Evolutionary conservation across 2,329 filamentous ascomycete genomes (phyloP).

Genomic region (Colletotrichum sp.): DNA sequence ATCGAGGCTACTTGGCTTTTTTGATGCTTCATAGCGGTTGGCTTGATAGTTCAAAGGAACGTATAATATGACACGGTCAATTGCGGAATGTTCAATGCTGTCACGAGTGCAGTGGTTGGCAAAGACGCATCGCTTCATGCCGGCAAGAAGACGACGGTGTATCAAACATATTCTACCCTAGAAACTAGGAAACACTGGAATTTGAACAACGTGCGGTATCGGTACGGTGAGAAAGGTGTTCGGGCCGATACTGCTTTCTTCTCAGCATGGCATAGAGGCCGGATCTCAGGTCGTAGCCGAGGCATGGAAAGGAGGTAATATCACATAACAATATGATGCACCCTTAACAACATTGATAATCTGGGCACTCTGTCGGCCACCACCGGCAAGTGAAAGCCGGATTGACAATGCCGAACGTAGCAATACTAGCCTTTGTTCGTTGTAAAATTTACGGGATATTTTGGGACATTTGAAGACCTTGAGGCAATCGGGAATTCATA

Average conservation of each 20-base stretch:
- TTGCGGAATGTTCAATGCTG: too few relatives aligned
- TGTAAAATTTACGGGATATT: not conserved
- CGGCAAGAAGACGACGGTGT: too few relatives aligned
- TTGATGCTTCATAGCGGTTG: not conserved
- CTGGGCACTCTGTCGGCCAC: not conserved
- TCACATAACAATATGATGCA: not conserved
- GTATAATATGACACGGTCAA: too few relatives aligned
- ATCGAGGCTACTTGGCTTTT: not conserved
- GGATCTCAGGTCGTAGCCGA: not conserved
- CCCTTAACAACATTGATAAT: not conserved
- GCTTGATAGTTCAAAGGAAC: not conserved
- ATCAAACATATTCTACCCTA: too few relatives aligned
- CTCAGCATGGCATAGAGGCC: not conserved
- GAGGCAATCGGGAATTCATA: not conserved
- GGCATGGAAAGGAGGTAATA: not conserved
- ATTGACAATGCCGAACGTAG: not conserved
- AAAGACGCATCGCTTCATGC: not conserved
- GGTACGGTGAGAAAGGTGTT: too few relatives aligned
- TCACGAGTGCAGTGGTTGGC: not conserved
- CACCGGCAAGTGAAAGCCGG: not conserved
- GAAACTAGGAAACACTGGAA: too few relatives aligned
- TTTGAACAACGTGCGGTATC: not conserved
- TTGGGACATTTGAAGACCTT: not conserved
- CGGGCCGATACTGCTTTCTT: not conserved
- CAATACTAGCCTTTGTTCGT: not conserved